Base-by-base conservation (phyloP, 202 grass and related monocot genomes). In the Brachypodium distachyon region DNA sequence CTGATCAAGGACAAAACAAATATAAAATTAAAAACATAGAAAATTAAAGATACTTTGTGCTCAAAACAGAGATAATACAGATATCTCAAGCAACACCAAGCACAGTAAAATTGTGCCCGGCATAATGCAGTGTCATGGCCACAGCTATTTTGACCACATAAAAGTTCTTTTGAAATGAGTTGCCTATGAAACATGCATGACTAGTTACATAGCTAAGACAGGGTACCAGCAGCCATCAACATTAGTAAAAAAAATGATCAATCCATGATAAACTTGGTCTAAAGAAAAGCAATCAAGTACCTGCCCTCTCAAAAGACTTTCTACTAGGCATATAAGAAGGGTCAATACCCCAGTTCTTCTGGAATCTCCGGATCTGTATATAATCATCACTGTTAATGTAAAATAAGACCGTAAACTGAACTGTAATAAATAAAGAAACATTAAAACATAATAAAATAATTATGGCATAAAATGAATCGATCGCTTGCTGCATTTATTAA, bases 271-370 rank as follows among this genome's bases (percentile, higher is more conserved):
- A 52, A 58, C 26, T 17, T 76, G 66, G 63, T 74, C 16, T 12
- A 51, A 8, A 43, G 21, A 75, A 7, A 74, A 68, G 9, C 58
- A 31, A 64, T 76, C 16, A 63, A 19, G 48, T 85, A 95, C 96
- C 91, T 80, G 96, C 91, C 53, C 91, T 93, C 72, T 98, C 96
- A 51, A 98, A 95, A 76, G 91, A 89, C 23, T 92, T 98, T 59
- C 95, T 89, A 34, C 89, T 95, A 7, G 91, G 91, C 96, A 98
- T 98, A 47, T 92, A 98, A 74, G 87, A 56, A 32, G 82, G 81
- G 76, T 98, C 91, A 89, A 95, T 92, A 37, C 96, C 91, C 96
- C 91, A 98, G 64, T 67, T 95, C 57, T 88, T 92, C 87, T 98
- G 96, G 77, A 95, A 98, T 62, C 85, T 64, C 22, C 42, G 73